Conservation (phyloP, 2,329 filamentous ascomycete species). For the Phaeosphaeria sp. region DNA sequence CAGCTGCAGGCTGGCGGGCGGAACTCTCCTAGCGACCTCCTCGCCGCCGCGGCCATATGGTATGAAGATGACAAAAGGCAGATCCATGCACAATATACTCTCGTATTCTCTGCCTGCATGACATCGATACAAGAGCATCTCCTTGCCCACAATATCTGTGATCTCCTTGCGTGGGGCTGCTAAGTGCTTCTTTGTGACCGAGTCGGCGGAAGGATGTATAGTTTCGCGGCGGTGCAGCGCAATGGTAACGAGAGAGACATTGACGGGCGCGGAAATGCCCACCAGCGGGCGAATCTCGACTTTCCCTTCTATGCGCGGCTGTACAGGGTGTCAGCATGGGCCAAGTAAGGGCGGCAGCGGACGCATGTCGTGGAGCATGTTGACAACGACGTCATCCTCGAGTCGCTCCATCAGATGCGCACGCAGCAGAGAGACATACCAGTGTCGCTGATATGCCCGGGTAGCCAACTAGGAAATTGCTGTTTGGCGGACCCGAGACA, state of each 20-base stretch:
- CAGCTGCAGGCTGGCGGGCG: conserved; percentile 88
- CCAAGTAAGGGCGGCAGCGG: conserved; percentile 7
- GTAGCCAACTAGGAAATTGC: conserved; percentile 95
- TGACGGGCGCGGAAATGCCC: conserved; percentile 87
- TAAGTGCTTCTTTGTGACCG: conserved; percentile 88
- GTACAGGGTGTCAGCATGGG: conserved; percentile 31
- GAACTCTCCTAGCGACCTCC: conserved; percentile 87
- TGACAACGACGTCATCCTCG: conserved; percentile 4
- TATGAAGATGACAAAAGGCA: conserved; percentile 97
- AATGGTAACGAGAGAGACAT: conserved; percentile 92
- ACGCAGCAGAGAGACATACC: conserved; percentile 66
- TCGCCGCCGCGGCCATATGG: conserved; percentile 91
- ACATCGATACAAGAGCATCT: conserved; percentile 90
- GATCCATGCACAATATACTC: conserved; percentile 91
- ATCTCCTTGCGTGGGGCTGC: conserved; percentile 90
- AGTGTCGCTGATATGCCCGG: conserved; percentile 96
- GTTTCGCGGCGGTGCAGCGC: conserved; percentile 92
- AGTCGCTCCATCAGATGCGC: conserved; percentile 4
- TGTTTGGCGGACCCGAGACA: conserved; percentile 96
- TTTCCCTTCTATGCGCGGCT: conserved; percentile 97
- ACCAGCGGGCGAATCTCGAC: conserved; percentile 91
- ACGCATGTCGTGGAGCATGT: conserved; percentile 6
- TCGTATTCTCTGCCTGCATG: conserved; percentile 84
- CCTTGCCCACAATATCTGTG: conserved; percentile 92
- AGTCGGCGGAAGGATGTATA: conserved; percentile 95